A percentile compares a stretch with the other conserved stretches of the same genome.
These are phyloP conservation scores for Gloeopeniophorella convolvens DNA, from an alignment of 768 basidiomycete genomes.

Conservation along the genomic window DNA sequence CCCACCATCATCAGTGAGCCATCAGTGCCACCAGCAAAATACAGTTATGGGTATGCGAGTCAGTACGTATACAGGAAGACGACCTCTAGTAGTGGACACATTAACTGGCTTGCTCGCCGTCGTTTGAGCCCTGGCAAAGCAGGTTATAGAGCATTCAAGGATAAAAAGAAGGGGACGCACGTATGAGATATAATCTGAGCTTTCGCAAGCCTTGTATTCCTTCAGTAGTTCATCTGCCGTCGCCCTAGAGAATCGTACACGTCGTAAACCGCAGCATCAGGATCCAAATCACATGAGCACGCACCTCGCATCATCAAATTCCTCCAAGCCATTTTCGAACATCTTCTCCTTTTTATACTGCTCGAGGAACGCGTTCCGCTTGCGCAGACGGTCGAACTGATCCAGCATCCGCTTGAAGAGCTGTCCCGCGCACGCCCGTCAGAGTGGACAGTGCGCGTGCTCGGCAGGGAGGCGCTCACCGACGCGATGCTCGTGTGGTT, in stretches of 20 bases:
- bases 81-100: not conserved
- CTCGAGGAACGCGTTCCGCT: constrained; percentile 91
- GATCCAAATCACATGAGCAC: constrained; percentile 18
- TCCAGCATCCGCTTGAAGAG: constrained; percentile 94
- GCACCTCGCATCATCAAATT: constrained; percentile 96
- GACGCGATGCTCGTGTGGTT: constrained; percentile 99
- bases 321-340: constrained; percentile 88
- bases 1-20: not conserved
- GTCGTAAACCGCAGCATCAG: not conserved
- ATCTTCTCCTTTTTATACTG: constrained; percentile 97
- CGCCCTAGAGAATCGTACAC: constrained; percentile 47
- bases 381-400: constrained; percentile 84
- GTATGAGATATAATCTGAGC: constrained; percentile 88
- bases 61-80: constrained; percentile 7
- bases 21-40: constrained; percentile 9
- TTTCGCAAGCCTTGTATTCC: constrained; percentile 96
- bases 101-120: constrained; percentile 16
- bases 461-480: constrained; percentile 40
- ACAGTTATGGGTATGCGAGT: constrained; percentile 10
- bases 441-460: not conserved
- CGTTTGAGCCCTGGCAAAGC: constrained; percentile 15
- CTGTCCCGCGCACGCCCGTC: constrained; percentile 33
- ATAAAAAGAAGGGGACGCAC: constrained; percentile 35
- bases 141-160: not conserved
- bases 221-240: constrained; percentile 84